Evolutionary conservation across 192 early-diverging fungal species (phyloP).

Genomic region (Chytriomyces confervae): DNA sequence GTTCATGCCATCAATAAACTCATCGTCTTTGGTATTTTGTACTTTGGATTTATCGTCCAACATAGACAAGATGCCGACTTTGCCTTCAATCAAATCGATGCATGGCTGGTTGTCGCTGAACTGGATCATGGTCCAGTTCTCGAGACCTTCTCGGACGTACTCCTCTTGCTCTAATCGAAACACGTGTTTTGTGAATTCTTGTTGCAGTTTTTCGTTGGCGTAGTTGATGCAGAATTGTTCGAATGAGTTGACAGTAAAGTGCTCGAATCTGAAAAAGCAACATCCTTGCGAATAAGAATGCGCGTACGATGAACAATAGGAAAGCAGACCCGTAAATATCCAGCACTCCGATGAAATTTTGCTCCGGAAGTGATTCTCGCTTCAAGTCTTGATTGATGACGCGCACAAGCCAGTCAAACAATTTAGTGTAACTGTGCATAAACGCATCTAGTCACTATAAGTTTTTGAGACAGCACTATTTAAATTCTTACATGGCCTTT

Average conservation of each 20-base stretch:
- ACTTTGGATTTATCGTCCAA: slow-evolving; percentile 89
- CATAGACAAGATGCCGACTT: slow-evolving; percentile 82
- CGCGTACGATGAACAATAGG: background rate
- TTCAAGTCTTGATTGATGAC: slow-evolving; percentile 74
- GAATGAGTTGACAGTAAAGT: slow-evolving; percentile 87
- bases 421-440: slow-evolving; percentile 70
- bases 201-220: slow-evolving; percentile 92
- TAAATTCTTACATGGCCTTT: slow-evolving; percentile 81
- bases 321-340: slow-evolving; percentile 79
- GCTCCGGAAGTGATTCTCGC: slow-evolving; percentile 45
- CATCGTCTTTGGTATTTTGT: slow-evolving; percentile 80
- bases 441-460: background rate
- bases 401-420: slow-evolving; percentile 87
- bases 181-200: slow-evolving; percentile 92
- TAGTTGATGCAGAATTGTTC: slow-evolving; percentile 91
- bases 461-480: background rate
- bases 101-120: slow-evolving; percentile 96
- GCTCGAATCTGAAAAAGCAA: slow-evolving; percentile 21
- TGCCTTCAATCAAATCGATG: slow-evolving; percentile 86
- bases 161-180: slow-evolving; percentile 95
- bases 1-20: slow-evolving; percentile 83
- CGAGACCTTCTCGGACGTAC: slow-evolving; percentile 67
- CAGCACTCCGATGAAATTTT: slow-evolving; percentile 84
- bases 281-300: too few relatives aligned
- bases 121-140: slow-evolving; percentile 68